These are phyloP conservation scores for Linderina pennispora DNA, from an alignment of 192 early-diverging fungal genomes.

Conservation along the genomic window DNA sequence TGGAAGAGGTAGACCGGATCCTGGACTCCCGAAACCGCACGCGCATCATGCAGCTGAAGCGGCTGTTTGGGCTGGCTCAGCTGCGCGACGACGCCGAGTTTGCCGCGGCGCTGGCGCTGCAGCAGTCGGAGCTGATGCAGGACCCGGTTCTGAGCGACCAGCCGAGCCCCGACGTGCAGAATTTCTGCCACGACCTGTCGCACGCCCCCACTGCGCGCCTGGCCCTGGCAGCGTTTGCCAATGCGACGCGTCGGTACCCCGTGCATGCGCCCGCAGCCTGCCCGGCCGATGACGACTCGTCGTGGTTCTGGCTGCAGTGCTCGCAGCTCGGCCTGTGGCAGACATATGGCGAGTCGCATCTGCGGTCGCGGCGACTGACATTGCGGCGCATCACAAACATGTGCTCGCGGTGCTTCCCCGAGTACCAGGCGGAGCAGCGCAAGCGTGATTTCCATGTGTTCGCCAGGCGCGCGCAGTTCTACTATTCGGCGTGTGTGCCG, in stretches of 20 bases:
- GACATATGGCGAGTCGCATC: constrained; percentile 8
- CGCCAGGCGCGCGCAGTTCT: constrained; percentile 5
- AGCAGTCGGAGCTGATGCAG: constrained; percentile 6
- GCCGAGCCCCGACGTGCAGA: too few species aligned
- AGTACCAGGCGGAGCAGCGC: background rate
- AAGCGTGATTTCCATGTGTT: constrained; percentile 9
- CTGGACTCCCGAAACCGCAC: constrained; percentile 3
- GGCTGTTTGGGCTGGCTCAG: constrained; percentile 7
- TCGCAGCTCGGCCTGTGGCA: constrained; percentile 32
- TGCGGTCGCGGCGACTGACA: constrained; percentile 28
- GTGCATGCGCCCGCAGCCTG: constrained; percentile 1
- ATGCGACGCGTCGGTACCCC: constrained; percentile 1
- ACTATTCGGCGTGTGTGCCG: too few species aligned
- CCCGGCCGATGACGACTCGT: constrained; percentile 6
- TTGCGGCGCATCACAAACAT: too few species aligned
- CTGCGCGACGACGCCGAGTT: background rate
- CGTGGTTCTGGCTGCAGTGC: constrained; percentile 42
- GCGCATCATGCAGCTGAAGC: constrained; percentile 2
- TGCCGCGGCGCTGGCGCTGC: constrained; percentile 7
- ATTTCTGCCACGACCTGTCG: constrained; percentile 7
- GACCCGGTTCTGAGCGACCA: constrained; percentile 1
- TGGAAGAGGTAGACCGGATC: constrained; percentile 9
- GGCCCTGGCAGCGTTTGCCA: constrained; percentile 4
- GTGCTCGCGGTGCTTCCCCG: constrained; percentile 12
- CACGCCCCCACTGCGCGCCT: too few species aligned